Conservation (phyloP, 2,329 filamentous ascomycete species). For the Colletotrichum siamense region DNA sequence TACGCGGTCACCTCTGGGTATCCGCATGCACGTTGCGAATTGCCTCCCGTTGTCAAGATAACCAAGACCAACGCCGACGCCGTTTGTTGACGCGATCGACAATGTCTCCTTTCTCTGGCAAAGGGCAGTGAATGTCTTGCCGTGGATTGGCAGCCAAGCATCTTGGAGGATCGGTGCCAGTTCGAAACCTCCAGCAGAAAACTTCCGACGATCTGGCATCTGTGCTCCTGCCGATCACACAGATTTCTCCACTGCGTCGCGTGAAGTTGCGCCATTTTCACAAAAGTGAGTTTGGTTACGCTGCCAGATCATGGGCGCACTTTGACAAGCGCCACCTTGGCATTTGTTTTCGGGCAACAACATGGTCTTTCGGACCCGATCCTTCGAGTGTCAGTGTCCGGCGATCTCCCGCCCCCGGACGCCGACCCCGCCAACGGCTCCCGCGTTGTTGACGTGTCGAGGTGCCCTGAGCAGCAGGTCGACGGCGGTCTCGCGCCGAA, state of each 20-base stretch:
- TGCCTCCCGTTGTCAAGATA: neutral
- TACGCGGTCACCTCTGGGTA: neutral
- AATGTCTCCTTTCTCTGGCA: neutral
- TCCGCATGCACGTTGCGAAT: neutral
- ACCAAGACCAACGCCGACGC: neutral
- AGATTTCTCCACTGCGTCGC: neutral
- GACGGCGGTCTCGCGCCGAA: neutral
- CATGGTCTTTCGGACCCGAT: neutral
- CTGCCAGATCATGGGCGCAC: neutral
- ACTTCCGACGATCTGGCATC: neutral
- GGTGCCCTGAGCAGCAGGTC: neutral
- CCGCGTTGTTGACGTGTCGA: neutral
- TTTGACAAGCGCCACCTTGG: conserved; percentile 11
- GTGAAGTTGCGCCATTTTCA: neutral
- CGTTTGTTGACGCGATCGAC: neutral
- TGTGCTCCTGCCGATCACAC: neutral
- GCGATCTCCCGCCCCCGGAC: neutral
- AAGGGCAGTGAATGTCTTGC: neutral
- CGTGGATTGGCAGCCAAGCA: neutral
- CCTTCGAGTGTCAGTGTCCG: neutral
- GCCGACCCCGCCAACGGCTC: neutral
- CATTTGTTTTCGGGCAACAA: neutral
- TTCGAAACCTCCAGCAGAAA: neutral
- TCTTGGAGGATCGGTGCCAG: neutral
- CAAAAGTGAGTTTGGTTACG: conserved; percentile 2